Evolutionary conservation across 2,329 filamentous ascomycete species (phyloP), one percentile per base, ranked within the genome.

Genomic region (Plectosphaerella sp.): DNA sequence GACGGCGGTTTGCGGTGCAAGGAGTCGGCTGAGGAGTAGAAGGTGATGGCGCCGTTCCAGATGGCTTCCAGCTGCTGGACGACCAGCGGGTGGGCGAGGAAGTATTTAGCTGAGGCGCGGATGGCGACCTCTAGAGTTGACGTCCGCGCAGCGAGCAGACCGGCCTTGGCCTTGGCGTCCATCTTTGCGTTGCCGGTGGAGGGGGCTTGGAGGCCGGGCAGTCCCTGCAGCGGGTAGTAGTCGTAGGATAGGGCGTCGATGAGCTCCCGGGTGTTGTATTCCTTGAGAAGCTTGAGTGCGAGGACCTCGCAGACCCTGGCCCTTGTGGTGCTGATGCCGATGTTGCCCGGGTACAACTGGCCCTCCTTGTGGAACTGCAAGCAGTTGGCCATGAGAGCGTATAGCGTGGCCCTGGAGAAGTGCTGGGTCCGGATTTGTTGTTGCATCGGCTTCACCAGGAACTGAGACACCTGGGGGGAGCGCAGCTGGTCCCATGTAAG

Each of bases 41-140:
- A 97, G 59, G 94, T 91, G 58, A 97, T 94, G 16, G 89, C 93
- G 25, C 93, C 93, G 18, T 91, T 93, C 93, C 93, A 97, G 56
- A 97, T 96, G 45, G 91, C 92, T 68, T 97, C 91, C n/a, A 97
- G 77, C 65, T 97, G 92, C 67, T 95, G 91, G 9, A 97, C 88
- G 1, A 97, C 91, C 4, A 97, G 76, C 1, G 93, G 92, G 64
- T 97, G 92, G 9, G 93, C 88, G 5, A 97, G 77, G 60, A 97
- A 96, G 60, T 91, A 87, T 71, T 97, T 97, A 20, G 93, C 89
- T 57, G 92, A 92, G 18, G 92, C 91, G 59, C 91, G 85, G 62
- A 97, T 97, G 55, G 93, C 92, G 53, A 97, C 86, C 71, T 97
- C 93, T 33, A 97, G 81, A 8, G 92, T 92, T 9, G 92, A 97